A percentile compares a stretch with the other conserved stretches of the same genome.
phyloP scores from a whole-genome alignment of 2,329 filamentous ascomycete genomes.

The Coniochaeta sp. region DNA sequence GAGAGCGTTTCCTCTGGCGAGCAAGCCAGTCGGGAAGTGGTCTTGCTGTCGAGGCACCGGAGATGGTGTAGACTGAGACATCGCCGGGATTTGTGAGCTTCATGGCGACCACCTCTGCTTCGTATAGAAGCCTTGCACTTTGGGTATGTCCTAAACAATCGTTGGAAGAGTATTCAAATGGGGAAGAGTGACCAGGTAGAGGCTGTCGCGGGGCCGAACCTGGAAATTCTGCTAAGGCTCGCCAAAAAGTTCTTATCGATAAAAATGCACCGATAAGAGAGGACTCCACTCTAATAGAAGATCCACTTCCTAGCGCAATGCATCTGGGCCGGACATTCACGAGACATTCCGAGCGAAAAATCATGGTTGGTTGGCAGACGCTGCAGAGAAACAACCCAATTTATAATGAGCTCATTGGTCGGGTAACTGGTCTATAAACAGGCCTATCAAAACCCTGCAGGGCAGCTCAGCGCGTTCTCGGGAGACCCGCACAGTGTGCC shows the following conservation, averaged over 20 bases:
- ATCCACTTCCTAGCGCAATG: too few species aligned
- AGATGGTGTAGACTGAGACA: slow-evolving; percentile 62
- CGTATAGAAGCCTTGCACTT: background rate
- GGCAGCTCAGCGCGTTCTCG: background rate
- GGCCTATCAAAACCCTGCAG: background rate
- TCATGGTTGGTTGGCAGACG: background rate
- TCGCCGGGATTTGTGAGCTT: slow-evolving; percentile 76
- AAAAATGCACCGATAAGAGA: background rate
- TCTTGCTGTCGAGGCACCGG: slow-evolving; percentile 79
- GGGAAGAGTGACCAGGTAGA: background rate
- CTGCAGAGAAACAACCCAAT: background rate
- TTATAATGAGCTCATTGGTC: background rate
- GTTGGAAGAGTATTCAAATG: background rate
- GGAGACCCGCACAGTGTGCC: background rate
- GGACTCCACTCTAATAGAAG: background rate
- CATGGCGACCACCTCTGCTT: slow-evolving; percentile 40
- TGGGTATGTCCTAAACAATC: too few species aligned
- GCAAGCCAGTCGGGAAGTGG: slow-evolving; percentile 94
- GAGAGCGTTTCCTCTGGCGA: slow-evolving; percentile 76
- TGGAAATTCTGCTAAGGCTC: background rate
- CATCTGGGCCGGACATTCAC: background rate
- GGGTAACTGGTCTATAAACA: background rate
- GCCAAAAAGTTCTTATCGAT: background rate
- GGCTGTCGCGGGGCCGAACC: background rate
- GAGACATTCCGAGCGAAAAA: background rate